A percentile compares a stretch with the other conserved stretches of the same genome.
Conservation (phyloP, 495 filamentous ascomycete species). For the Penicillium daleae region DNA sequence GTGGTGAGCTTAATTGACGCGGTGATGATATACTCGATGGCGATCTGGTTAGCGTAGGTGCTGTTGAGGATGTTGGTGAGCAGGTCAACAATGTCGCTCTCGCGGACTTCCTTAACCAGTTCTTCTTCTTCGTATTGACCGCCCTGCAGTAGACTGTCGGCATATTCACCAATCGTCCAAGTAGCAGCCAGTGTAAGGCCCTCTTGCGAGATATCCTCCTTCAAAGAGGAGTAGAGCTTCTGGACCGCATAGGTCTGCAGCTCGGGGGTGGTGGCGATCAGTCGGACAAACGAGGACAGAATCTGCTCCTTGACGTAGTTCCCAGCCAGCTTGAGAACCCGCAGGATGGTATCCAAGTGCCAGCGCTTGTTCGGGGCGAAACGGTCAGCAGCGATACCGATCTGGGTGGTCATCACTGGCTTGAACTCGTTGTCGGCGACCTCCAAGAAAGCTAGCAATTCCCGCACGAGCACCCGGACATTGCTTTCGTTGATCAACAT, state of each 20-base stretch:
- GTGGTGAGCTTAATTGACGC: conserved; percentile 95
- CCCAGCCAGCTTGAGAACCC: conserved; percentile 92
- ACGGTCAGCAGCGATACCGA: conserved; percentile 93
- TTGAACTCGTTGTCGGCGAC: conserved; percentile 99
- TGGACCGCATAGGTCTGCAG: conserved; percentile 95
- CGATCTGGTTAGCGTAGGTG: conserved; percentile 84
- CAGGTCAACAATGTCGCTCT: conserved; percentile 87
- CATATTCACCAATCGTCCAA: conserved; percentile 99
- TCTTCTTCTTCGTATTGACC: conserved; percentile 97
- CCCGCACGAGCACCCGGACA: conserved; percentile 88
- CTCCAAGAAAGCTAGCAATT: conserved; percentile 91
- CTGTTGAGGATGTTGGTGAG: conserved; percentile 91
- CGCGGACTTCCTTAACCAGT: conserved; percentile 83
- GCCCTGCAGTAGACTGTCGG: conserved; percentile 81
- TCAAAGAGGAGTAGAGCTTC: conserved; percentile 86
- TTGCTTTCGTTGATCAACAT: conserved; percentile 97
- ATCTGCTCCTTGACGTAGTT: conserved; percentile 98
- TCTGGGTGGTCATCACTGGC: conserved; percentile 93
- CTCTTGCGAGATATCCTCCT: conserved; percentile 96
- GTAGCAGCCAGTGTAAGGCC: conserved; percentile 89
- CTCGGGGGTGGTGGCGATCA: conserved; percentile 93
- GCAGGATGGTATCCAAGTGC: conserved; percentile 96
- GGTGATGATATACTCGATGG: conserved; percentile 93
- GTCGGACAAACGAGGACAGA: conserved; percentile 90
- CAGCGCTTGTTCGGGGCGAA: conserved; percentile 96